phyloP scores from a whole-genome alignment of 306 rosid genomes.

The Prunus fruticosa region DNA sequence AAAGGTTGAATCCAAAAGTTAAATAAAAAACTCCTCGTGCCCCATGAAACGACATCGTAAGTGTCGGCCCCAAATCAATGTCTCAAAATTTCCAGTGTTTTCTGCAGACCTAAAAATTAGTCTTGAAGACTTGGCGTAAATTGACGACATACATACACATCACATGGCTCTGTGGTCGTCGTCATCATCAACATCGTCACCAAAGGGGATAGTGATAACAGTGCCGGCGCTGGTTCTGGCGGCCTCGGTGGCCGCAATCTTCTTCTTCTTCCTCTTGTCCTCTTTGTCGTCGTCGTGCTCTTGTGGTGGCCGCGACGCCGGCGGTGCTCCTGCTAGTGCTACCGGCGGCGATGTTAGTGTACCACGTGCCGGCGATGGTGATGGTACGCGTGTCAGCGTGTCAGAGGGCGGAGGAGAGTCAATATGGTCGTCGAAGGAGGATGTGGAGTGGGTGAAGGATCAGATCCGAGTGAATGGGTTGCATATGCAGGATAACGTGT shows the following conservation, averaged over 20 bases:
- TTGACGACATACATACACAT: not conserved
- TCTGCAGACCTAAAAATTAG: not conserved
- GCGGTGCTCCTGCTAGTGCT: not conserved
- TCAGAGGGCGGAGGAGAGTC: conserved; percentile 14
- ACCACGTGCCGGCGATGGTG: not conserved
- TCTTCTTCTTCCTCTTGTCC: conserved; percentile 62
- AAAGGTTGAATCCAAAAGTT: not conserved
- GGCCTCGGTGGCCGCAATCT: conserved; percentile 52
- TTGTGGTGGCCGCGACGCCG: conserved; percentile 30
- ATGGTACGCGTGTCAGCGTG: conserved; percentile 2
- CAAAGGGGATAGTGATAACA: conserved; percentile 67
- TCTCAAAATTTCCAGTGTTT: not conserved
- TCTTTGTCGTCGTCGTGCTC: conserved; percentile 77
- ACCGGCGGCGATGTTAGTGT: conserved; percentile 1
- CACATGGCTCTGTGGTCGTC: conserved; percentile 53
- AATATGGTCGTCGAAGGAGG: conserved; percentile 51
- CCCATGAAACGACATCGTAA: conserved; percentile 1
- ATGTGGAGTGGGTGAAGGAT: conserved; percentile 78
- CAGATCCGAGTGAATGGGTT: conserved; percentile 78
- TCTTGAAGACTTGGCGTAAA: not conserved
- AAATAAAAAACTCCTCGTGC: not conserved
- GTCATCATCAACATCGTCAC: conserved; percentile 22
- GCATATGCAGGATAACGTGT: conserved; percentile 83
- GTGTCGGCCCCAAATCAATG: not conserved
- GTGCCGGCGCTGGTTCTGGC: conserved; percentile 65